Evolutionary conservation across 225 moss, liverwort and hornwort species (phyloP).

Genomic region (Pseudoscleropodium purum): DNA sequence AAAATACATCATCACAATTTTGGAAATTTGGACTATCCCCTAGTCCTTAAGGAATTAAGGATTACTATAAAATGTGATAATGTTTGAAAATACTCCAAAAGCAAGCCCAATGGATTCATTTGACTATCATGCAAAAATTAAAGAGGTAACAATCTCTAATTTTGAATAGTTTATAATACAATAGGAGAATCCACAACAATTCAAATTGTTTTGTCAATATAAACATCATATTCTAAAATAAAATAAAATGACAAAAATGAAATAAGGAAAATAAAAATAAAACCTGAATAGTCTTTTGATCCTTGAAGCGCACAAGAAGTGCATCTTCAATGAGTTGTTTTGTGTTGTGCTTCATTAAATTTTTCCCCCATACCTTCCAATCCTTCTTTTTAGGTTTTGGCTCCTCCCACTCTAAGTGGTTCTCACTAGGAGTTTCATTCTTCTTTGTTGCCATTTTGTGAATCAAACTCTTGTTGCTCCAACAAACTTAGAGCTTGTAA

Average conservation of each 20-base stretch:
- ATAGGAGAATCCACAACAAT: neutral
- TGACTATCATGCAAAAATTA: neutral
- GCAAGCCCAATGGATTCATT: neutral
- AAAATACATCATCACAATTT: neutral
- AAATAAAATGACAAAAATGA: no score
- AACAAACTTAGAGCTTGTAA: neutral
- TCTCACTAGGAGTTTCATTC: neutral
- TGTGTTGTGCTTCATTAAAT: conserved; percentile 5
- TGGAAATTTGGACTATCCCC: rapidly evolving
- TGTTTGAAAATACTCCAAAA: neutral
- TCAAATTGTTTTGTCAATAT: no score
- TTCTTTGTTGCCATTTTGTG: neutral
- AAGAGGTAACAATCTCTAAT: no score
- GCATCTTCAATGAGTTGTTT: conserved; percentile 50
- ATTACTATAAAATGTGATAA: neutral
- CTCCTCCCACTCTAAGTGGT: neutral
- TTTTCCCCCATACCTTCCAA: neutral
- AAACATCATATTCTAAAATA: neutral
- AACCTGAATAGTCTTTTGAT: conserved; percentile 10
- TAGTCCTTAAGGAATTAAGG: rapidly evolving
- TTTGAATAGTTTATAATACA: neutral
- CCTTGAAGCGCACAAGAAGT: conserved; percentile 19
- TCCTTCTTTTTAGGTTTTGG: neutral
- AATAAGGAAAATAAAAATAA: neutral
- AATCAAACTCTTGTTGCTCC: neutral